Evolutionary conservation across 768 basidiomycete genomes (phyloP).

Genomic region (Suillus decipiens): DNA sequence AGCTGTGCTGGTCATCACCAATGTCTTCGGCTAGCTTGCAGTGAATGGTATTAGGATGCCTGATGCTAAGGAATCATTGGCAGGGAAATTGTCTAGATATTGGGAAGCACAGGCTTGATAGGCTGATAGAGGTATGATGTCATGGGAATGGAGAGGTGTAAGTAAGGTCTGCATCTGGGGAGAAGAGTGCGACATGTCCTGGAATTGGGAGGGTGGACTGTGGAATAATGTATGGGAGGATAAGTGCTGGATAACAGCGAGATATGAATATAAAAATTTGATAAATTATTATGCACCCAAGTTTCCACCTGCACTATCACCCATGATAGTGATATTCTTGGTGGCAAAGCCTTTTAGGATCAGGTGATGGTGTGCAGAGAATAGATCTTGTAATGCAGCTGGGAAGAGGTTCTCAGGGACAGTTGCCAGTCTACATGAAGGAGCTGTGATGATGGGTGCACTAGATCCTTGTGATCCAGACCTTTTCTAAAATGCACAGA

Average conservation of each 20-base stretch:
- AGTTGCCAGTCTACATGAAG: conserved; percentile 26
- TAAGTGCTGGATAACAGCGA: conserved; percentile 16
- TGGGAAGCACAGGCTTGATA: not conserved
- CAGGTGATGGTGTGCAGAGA: conserved; percentile 27
- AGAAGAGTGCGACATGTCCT: conserved; percentile 56
- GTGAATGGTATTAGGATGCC: conserved; percentile 17
- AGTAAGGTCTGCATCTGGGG: conserved; percentile 38
- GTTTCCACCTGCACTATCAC: conserved; percentile 30
- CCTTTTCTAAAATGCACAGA: not conserved
- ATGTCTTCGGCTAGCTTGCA: conserved; percentile 23
- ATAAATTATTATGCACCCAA: conserved; percentile 17
- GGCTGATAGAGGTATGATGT: not conserved
- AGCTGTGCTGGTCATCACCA: conserved; percentile 21
- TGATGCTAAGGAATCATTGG: conserved; percentile 22
- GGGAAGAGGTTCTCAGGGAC: conserved; percentile 25
- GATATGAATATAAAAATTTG: not conserved
- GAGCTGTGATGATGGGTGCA: conserved; percentile 20
- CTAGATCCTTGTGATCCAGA: conserved; percentile 1
- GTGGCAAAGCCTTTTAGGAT: conserved; percentile 22
- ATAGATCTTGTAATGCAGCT: conserved; percentile 25
- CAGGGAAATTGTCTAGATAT: conserved; percentile 1
- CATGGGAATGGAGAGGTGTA: conserved; percentile 7
- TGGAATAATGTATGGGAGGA: conserved; percentile 23
- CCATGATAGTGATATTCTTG: conserved; percentile 21
- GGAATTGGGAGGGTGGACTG: conserved; percentile 51